Evolutionary conservation across 768 basidiomycete species (phyloP).

Genomic region (Kwoniella europaea): DNA sequence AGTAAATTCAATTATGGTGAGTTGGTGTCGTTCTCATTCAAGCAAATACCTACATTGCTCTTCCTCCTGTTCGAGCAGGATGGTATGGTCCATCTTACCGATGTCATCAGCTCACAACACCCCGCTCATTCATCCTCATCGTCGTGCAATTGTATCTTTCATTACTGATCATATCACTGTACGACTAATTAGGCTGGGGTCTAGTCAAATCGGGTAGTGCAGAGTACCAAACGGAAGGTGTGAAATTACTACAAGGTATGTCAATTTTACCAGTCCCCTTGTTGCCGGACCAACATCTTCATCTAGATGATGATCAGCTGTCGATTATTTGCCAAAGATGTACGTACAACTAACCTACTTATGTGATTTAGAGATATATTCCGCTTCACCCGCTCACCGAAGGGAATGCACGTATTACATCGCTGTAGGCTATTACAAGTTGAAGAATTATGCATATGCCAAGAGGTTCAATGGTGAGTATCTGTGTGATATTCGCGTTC

Average conservation of each 20-base stretch:
- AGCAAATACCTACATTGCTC: too few species aligned
- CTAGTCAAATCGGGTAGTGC: conserved; percentile 85
- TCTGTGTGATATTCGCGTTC: neutral
- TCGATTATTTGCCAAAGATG: neutral
- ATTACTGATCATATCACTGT: too few species aligned
- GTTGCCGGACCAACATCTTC: neutral
- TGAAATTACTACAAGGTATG: conserved; percentile 84
- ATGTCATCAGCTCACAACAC: too few species aligned
- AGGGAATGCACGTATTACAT: conserved; percentile 97
- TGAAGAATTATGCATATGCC: conserved; percentile 91
- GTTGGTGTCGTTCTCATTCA: conserved; percentile 17
- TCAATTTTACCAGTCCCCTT: neutral
- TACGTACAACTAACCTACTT: conserved; percentile 2
- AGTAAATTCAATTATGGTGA: conserved; percentile 95
- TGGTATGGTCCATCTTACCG: too few species aligned
- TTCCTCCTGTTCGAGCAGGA: too few species aligned
- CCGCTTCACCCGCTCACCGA: conserved; percentile 79
- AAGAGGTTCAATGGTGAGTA: conserved; percentile 85
- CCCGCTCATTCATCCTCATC: too few species aligned
- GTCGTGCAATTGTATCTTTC: neutral
- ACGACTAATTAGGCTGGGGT: conserved; percentile 61
- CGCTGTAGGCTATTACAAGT: conserved; percentile 93
- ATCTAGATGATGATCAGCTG: neutral
- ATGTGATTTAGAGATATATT: conserved; percentile 76
- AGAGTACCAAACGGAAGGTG: conserved; percentile 89